phyloP scores from a whole-genome alignment of 2,329 filamentous ascomycete genomes.

The Ceratocystiopsis sp. region DNA sequence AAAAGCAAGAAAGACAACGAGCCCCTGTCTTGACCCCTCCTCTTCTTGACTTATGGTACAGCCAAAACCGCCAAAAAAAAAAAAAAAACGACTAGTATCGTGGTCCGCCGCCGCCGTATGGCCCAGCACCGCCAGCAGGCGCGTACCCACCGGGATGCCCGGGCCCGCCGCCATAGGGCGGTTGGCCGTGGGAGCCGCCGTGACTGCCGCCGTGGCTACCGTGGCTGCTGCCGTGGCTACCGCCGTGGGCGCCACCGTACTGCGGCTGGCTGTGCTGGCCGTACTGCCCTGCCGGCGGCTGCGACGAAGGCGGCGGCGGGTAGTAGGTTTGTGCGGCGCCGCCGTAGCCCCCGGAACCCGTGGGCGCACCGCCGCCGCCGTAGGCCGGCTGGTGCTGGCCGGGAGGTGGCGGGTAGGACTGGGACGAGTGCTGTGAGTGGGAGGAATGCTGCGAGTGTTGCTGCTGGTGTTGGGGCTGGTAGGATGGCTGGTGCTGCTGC shows the following conservation, averaged over 20 bases:
- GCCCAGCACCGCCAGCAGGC: neutral
- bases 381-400: neutral
- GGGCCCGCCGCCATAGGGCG: neutral
- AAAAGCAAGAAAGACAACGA: neutral
- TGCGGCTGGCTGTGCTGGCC: neutral
- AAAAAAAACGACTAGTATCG: constrained; percentile 4
- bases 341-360: constrained; percentile 6
- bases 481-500: neutral
- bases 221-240: neutral
- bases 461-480: neutral
- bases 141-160: too few species aligned
- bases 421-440: neutral
- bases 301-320: constrained; percentile 3
- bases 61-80: neutral
- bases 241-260: neutral
- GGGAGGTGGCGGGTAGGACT: too few species aligned
- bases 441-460: neutral
- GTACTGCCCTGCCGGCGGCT: neutral
- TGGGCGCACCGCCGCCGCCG: constrained; percentile 9
- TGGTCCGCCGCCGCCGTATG: constrained; percentile 1
- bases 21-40: too few species aligned
- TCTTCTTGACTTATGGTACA: too few species aligned
- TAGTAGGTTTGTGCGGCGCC: constrained; percentile 3
- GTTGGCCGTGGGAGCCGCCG: too few species aligned
- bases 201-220: neutral